These are phyloP conservation scores for Pichia deserticola DNA, from an alignment of 805 yeast species.

Conservation along the genomic window DNA sequence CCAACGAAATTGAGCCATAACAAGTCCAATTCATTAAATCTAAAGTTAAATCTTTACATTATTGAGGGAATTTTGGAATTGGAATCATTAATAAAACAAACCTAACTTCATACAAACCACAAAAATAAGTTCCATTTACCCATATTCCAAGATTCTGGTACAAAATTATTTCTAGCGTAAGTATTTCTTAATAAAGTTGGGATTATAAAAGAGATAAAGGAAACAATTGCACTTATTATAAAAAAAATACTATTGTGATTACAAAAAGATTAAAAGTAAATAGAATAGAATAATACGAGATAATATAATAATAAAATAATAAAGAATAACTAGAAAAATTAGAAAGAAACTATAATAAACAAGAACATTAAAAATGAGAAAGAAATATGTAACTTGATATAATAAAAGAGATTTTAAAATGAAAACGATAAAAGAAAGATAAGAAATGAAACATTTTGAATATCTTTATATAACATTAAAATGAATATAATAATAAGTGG, in stretches of 20 bases:
- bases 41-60: slow-evolving; percentile 31
- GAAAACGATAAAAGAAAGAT: too few relatives aligned
- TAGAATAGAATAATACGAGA: too few relatives aligned
- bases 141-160: slow-evolving; percentile 61
- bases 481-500: too few relatives aligned
- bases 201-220: slow-evolving; percentile 56
- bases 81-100: slow-evolving; percentile 53
- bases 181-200: slow-evolving; percentile 56
- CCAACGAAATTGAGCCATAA: not conserved
- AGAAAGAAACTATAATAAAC: too few relatives aligned
- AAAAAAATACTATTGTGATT: too few relatives aligned
- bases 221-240: slow-evolving; percentile 61
- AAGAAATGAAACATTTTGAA: too few relatives aligned
- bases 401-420: too few relatives aligned
- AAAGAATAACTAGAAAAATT: not conserved
- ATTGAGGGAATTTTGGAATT: slow-evolving; percentile 49
- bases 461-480: too few relatives aligned
- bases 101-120: slow-evolving; percentile 40
- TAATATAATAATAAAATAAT: not conserved
- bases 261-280: too few relatives aligned
- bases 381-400: too few relatives aligned
- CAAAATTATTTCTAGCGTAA: slow-evolving; percentile 43
- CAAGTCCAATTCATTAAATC: slow-evolving; percentile 54
- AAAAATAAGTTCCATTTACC: slow-evolving; percentile 45
- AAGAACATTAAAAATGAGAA: too few relatives aligned